These are phyloP conservation scores for Yamagishiella unicocca DNA, from an alignment of 139 green algal species.

Conservation along the genomic window DNA sequence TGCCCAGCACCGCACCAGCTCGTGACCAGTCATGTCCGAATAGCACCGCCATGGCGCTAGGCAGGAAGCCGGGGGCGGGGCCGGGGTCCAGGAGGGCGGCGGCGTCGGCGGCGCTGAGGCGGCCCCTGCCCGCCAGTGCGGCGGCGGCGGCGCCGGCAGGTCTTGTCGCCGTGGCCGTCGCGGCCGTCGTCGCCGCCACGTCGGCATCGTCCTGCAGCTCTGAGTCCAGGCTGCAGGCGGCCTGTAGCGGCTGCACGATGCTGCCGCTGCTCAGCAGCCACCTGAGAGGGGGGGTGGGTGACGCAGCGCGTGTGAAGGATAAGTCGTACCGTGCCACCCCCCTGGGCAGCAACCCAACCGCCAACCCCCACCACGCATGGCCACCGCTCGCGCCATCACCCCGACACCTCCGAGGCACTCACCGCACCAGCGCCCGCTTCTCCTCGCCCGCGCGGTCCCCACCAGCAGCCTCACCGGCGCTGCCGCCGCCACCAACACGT, in stretches of 20 bases:
- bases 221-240: slow-evolving; percentile 20
- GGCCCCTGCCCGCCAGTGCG: not conserved
- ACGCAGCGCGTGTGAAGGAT: too few relatives aligned
- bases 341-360: too few relatives aligned
- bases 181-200: not conserved
- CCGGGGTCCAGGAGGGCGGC: slow-evolving; percentile 27
- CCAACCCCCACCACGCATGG: too few relatives aligned
- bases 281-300: not conserved
- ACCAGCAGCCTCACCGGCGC: not conserved
- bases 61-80: slow-evolving; percentile 35
- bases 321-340: too few relatives aligned
- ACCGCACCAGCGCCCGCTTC: slow-evolving; percentile 33
- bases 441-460: not conserved
- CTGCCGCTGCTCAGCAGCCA: slow-evolving; percentile 47
- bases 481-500: not conserved
- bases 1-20: not conserved
- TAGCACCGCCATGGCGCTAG: slow-evolving; percentile 24
- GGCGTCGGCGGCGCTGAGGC: slow-evolving; percentile 6
- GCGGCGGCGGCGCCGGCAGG: not conserved
- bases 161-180: not conserved
- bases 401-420: too few relatives aligned
- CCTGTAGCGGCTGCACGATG: slow-evolving; percentile 33
- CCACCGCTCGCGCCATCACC: too few relatives aligned
- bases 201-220: slow-evolving; percentile 7
- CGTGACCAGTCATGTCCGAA: not conserved